Evolutionary conservation across 805 yeast genomes (phyloP).

Genomic region (Debaryomyces tyrocola): DNA sequence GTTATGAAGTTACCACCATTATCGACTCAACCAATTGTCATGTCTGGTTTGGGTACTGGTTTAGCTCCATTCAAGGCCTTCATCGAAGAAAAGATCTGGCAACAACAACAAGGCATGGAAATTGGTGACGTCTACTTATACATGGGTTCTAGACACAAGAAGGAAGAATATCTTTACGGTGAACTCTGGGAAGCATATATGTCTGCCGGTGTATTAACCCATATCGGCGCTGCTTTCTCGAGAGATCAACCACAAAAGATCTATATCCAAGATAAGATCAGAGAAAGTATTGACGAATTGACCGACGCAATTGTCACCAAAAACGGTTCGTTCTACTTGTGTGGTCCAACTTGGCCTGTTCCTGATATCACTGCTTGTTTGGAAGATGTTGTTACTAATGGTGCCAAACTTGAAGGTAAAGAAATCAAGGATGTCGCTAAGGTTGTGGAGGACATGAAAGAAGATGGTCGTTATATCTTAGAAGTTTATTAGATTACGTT

Average conservation of each 20-base stretch:
- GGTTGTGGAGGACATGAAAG: slow-evolving; percentile 91
- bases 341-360: slow-evolving; percentile 99
- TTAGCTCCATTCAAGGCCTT: slow-evolving; percentile 98
- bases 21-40: slow-evolving; percentile 85
- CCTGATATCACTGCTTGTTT: slow-evolving; percentile 92
- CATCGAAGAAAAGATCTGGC: slow-evolving; percentile 93
- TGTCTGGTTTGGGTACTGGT: slow-evolving; percentile 98
- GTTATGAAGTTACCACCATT: slow-evolving; percentile 94
- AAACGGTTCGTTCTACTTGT: slow-evolving; percentile 88
- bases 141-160: slow-evolving; percentile 92
- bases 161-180: slow-evolving; percentile 93
- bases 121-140: slow-evolving; percentile 87
- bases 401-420: slow-evolving; percentile 64
- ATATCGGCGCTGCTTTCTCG: slow-evolving; percentile 96
- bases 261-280: slow-evolving; percentile 91
- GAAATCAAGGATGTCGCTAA: slow-evolving; percentile 68
- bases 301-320: slow-evolving; percentile 76
- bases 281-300: slow-evolving; percentile 69
- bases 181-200: slow-evolving; percentile 96
- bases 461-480: slow-evolving; percentile 83
- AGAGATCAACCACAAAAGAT: slow-evolving; percentile 95
- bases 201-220: slow-evolving; percentile 88
- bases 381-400: slow-evolving; percentile 72
- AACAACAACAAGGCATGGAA: slow-evolving; percentile 80
- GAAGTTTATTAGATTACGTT: slow-evolving; percentile 71